These are phyloP conservation scores for Botryotinia calthae DNA, from an alignment of 2,329 filamentous ascomycete genomes.

Conservation along the genomic window DNA sequence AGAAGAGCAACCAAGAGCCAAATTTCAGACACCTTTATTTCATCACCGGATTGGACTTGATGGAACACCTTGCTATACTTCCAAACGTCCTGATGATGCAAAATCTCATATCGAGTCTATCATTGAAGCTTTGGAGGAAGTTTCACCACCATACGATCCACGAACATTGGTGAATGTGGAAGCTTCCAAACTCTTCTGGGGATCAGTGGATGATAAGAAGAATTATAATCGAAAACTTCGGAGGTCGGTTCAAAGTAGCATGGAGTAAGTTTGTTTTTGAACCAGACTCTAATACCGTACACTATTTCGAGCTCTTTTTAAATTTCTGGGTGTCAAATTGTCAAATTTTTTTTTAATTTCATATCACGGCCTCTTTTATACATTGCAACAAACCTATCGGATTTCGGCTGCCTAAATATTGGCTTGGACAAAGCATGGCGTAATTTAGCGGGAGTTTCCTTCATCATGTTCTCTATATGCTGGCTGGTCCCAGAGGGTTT, in stretches of 20 bases:
- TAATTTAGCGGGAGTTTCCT: neutral
- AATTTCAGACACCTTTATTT: conserved; percentile 77
- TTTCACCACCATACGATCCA: conserved; percentile 84
- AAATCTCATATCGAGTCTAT: conserved; percentile 81
- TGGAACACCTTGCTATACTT: conserved; percentile 80
- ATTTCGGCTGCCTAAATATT: neutral
- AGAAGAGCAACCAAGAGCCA: conserved; percentile 80
- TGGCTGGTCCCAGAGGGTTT: neutral
- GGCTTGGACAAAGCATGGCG: neutral
- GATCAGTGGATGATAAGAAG: conserved; percentile 73
- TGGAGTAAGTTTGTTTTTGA: conserved; percentile 47
- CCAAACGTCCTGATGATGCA: conserved; percentile 70
- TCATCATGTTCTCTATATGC: neutral
- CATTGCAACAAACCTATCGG: neutral
- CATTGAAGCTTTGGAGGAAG: conserved; percentile 79
- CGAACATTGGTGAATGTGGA: conserved; percentile 83
- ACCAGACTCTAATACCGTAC: neutral
- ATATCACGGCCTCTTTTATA: neutral
- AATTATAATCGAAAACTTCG: conserved; percentile 79
- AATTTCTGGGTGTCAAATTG: neutral
- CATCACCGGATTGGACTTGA: conserved; percentile 82
- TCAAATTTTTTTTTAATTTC: no score
- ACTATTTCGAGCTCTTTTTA: neutral
- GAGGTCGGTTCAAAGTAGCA: conserved; percentile 68
- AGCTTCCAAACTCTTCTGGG: conserved; percentile 85